A percentile compares a stretch with the other conserved stretches of the same genome.
Evolutionary conservation across 176 grass and related monocot species (phyloP).

Genomic region (Triticum timopheevii): DNA sequence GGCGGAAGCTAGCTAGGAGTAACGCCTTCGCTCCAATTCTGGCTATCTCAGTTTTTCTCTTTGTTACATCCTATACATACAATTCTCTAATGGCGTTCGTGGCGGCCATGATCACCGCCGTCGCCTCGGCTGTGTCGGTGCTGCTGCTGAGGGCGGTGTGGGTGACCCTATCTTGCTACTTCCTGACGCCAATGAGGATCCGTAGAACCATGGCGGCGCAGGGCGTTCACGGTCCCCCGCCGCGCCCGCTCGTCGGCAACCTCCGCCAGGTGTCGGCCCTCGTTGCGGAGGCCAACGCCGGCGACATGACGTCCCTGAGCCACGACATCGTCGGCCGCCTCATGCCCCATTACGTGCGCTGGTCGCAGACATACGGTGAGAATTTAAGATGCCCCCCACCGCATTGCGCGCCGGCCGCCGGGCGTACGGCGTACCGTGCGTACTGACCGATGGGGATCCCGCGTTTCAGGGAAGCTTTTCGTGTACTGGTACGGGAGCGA

Average conservation of each 20-base stretch:
- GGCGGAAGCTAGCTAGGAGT: not conserved
- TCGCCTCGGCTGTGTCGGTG: slow-evolving; percentile 20
- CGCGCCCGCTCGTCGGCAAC: slow-evolving; percentile 63
- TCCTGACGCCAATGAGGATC: slow-evolving; percentile 62
- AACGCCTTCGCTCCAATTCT: not conserved
- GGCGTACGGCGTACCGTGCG: not conserved
- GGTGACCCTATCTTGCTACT: slow-evolving; percentile 74
- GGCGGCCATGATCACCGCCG: slow-evolving; percentile 16
- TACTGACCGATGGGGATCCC: not conserved
- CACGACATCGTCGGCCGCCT: slow-evolving; percentile 90
- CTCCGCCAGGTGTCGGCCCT: slow-evolving; percentile 64
- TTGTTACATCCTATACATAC: no score
- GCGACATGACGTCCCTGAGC: slow-evolving; percentile 60
- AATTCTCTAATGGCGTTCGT: slow-evolving; percentile 21
- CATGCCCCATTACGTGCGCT: slow-evolving; percentile 92
- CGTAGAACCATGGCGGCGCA: slow-evolving; percentile 62
- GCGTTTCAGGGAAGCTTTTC: slow-evolving; percentile 71
- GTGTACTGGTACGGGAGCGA: slow-evolving; percentile 86
- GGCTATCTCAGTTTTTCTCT: not conserved
- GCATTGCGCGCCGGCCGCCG: slow-evolving; percentile 17
- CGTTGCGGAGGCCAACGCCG: slow-evolving; percentile 48
- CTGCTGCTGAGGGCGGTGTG: slow-evolving; percentile 53
- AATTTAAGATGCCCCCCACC: not conserved
- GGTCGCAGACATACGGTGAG: slow-evolving; percentile 68
- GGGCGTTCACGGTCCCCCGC: slow-evolving; percentile 57